Percentiles rank a stretch among this genome's conserved stretches.
Conservation (phyloP, 2,329 filamentous ascomycete genomes). For the Fusarium sp. region DNA sequence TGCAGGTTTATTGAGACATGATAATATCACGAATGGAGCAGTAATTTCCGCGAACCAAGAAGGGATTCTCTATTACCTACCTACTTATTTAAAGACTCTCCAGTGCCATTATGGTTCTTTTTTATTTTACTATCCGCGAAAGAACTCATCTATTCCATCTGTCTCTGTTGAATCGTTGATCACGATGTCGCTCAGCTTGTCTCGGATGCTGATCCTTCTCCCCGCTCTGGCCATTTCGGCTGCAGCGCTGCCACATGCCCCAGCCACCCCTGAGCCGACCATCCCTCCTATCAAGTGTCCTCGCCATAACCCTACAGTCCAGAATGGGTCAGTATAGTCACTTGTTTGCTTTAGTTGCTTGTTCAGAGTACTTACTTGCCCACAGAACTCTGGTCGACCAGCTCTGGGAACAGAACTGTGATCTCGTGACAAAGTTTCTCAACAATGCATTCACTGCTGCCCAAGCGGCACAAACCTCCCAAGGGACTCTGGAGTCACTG, state of each 20-base stretch:
- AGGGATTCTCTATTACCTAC: not conserved
- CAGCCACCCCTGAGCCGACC: not conserved
- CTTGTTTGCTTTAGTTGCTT: no score
- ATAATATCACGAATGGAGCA: not conserved
- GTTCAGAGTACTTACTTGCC: accelerated
- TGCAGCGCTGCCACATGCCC: not conserved
- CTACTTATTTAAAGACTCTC: not conserved
- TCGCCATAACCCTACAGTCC: not conserved
- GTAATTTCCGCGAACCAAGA: not conserved
- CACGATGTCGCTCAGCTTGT: not conserved
- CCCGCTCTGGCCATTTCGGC: not conserved
- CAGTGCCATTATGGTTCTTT: accelerated
- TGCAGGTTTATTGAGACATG: not conserved
- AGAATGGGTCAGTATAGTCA: not conserved
- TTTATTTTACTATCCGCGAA: accelerated
- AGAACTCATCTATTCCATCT: accelerated
- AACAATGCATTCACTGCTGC: not conserved
- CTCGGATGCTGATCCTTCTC: not conserved
- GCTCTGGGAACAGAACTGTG: not conserved
- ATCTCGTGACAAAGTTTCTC: not conserved
- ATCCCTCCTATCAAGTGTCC: not conserved
- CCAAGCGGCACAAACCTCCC: not conserved
- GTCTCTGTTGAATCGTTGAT: not conserved
- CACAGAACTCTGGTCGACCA: not conserved
- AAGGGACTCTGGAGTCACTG: not conserved